Conservation (phyloP, 202 grass and related monocot species). For the Panicum hallii region DNA sequence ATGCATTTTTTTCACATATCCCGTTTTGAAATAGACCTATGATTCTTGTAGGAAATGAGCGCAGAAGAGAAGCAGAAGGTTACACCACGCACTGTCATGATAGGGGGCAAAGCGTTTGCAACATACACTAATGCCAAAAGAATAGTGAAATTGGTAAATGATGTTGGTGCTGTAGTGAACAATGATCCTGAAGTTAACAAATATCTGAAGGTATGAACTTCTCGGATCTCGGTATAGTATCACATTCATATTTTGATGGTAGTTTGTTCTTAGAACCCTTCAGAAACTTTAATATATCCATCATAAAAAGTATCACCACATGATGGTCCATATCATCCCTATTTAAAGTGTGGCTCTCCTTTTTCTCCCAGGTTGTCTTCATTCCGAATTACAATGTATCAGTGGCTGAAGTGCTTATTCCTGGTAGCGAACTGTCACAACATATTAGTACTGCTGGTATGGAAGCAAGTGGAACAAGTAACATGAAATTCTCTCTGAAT, state of each 20-base stretch:
- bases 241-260: conserved; percentile 15
- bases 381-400: conserved; percentile 99
- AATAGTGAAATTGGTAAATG: conserved; percentile 97
- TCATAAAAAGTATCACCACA: not conserved
- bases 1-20: conserved; percentile 14
- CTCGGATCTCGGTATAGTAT: not conserved
- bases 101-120: conserved; percentile 98
- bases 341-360: conserved; percentile 10
- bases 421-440: conserved; percentile 94
- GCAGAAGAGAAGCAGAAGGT: conserved; percentile 75
- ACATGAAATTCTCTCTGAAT: conserved; percentile 99
- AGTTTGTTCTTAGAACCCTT: conserved; percentile 17
- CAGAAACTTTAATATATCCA: conserved; percentile 8
- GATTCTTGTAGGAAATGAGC: conserved; percentile 81
- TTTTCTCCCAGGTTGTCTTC: conserved; percentile 76
- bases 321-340: not conserved
- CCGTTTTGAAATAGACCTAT: conserved; percentile 45
- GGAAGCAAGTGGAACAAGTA: conserved; percentile 99
- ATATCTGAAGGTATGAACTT: conserved; percentile 55
- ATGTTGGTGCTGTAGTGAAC: conserved; percentile 96
- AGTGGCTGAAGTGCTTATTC: conserved; percentile 96
- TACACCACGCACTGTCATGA: conserved; percentile 85
- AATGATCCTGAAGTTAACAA: conserved; percentile 90
- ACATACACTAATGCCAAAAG: conserved; percentile 99
- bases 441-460: conserved; percentile 99